Conservation (phyloP, 768 basidiomycete genomes). For the Russula compacta region DNA sequence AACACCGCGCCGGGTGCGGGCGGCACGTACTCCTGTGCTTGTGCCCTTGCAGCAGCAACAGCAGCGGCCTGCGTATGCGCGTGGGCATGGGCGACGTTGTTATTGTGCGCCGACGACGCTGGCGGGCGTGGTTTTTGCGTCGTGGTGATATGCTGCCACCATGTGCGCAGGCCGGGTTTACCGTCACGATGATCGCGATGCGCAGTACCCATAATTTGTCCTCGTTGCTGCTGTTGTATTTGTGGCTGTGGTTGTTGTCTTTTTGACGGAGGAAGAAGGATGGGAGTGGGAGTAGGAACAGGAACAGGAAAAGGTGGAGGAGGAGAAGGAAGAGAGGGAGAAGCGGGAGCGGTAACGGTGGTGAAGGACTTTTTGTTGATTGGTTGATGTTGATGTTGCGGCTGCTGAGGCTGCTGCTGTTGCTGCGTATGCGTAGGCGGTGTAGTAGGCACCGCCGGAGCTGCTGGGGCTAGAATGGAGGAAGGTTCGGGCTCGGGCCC, state of each 20-base stretch:
- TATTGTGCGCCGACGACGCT: constrained; percentile 14
- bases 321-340: neutral
- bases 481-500: neutral
- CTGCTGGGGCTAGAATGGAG: neutral
- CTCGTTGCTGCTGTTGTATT: neutral
- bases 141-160: constrained; percentile 74
- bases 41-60: neutral
- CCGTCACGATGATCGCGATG: constrained; percentile 4
- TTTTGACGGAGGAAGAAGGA: neutral
- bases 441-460: neutral
- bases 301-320: neutral
- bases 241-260: neutral
- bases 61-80: neutral
- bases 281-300: constrained; percentile 2
- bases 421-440: too few species aligned
- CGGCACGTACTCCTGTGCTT: constrained; percentile 23
- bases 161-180: constrained; percentile 46
- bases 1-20: constrained; percentile 53
- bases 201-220: neutral
- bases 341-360: neutral
- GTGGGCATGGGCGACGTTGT: neutral
- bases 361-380: neutral
- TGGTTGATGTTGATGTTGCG: neutral
- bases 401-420: too few species aligned
- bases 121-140: constrained; percentile 48